Evolutionary conservation across 306 rosid genomes (phyloP).

Genomic region (Cercis canadensis): DNA sequence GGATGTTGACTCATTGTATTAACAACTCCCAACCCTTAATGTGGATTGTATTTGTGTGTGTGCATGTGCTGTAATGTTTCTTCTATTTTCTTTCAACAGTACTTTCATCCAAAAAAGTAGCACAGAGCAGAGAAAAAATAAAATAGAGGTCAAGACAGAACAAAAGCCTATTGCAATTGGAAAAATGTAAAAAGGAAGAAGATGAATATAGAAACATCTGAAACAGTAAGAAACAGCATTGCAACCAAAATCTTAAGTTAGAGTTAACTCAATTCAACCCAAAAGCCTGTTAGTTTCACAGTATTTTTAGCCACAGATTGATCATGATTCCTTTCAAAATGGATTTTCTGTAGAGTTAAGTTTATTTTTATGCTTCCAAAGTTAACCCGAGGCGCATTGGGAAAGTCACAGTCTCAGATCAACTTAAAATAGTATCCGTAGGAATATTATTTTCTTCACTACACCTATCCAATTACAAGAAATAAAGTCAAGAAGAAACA

Average conservation of each 20-base stretch:
- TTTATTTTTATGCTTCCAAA: not conserved
- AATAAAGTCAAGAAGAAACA: not conserved
- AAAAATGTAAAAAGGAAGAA: too few species aligned
- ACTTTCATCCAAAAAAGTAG: too few species aligned
- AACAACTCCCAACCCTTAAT: too few species aligned
- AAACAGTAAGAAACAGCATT: not conserved
- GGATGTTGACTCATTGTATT: too few species aligned
- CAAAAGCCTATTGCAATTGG: too few species aligned
- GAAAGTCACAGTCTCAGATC: not conserved
- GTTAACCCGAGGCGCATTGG: not conserved
- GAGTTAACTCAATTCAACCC: not conserved
- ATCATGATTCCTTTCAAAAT: not conserved
- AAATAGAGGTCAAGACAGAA: too few species aligned
- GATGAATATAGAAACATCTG: too few species aligned
- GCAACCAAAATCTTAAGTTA: not conserved
- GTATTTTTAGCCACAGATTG: not conserved
- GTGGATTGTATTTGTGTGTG: too few species aligned
- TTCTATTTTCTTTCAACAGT: too few species aligned
- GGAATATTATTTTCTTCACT: not conserved
- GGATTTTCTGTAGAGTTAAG: not conserved
- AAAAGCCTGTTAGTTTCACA: not conserved
- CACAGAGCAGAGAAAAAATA: too few species aligned
- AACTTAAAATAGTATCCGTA: not conserved
- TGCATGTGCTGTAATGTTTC: too few species aligned
- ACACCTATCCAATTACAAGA: conserved; percentile 23